Base-by-base conservation (phyloP, 108 stramenopile species). In the Nitzschia inconspicua region DNA sequence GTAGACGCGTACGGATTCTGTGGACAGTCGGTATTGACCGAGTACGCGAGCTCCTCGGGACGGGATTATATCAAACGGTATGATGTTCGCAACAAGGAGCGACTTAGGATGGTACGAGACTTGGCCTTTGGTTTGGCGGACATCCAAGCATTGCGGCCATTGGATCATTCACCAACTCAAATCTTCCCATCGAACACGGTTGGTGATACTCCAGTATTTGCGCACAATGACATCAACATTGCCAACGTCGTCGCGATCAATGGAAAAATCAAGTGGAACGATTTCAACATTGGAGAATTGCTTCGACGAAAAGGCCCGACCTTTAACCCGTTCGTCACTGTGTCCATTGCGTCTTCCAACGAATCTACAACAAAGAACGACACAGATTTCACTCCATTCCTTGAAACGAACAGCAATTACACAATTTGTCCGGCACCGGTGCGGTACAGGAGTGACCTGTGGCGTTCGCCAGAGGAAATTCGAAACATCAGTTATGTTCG, bases 1-100 rank as follows among this genome's bases (percentile, higher is more conserved):
- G 71, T 86, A 46, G 47, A 78, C 28, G 72, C 69, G 2, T 73
- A 83, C 68, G 80, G 68, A 11, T 90, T 83, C 54, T 90, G 89
- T 65, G 85, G 80, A 40, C 71, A 78, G 30, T 83, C 85, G 0
- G 74, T 77, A 6, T 14, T 86, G 16, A 80, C 80, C 27, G 83
- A 85, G 63, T 77, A 44, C 35, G 82, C 78, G 0, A 31, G 44
- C 4, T 42, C 37, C 8, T 30, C 70, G 36, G 52, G 72, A 46
- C 5, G 79, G 63, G 57, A 65, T 65, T 42, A 47, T 58, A 37
- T 65, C 2, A 60, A 76, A 54, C 65, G 48, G 4, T 70, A 70
- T 34, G 68, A 70, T 44, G 43, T 70, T 11, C 35, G 60, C 2
- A 60, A 60, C 39, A 42, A 54, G 39, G 59, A 82, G 29, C 68